Base-by-base conservation (phyloP, 441 rosid species). In the Gossypium schwendimanii region DNA sequence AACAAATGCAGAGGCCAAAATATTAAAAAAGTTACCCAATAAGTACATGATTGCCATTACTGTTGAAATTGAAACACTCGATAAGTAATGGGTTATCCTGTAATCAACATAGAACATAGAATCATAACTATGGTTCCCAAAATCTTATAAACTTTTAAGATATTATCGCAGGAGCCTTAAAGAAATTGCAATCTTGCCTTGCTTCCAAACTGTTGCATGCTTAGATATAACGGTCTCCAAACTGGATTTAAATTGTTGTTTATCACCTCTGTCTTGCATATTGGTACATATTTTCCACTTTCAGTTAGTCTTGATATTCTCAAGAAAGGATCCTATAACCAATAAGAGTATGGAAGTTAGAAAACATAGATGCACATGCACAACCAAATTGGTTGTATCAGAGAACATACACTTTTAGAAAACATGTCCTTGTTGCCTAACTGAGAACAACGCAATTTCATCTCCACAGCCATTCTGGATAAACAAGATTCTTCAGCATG, bases 31-130 rank as follows among this genome's bases (percentile, higher is more conserved):
- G 21, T 61, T 88, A 93, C 97, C 97, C 95, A 21, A 89, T 81
- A 28, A 93, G 82, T 14, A 63, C 73, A 63, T 89, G 98, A 67
- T 80, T 87, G 66, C 98, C 95, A 59, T 20, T 84, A 78, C 82
- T 83, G 72, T 91, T 87, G 82, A 91, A 93, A 82, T 93, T 91
- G 58, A 91, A 87, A 81, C 94, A 88, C 74, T 93, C 95, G 6
- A 93, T 87, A 52, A 88, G 79, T 77, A 93, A 81, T 18, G 98
- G 98, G 59, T 74, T 87, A 2, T 88, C 89, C 98, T 89, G 88
- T 57, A 31, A 62, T 49, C 75, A 73, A 59, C 41, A 63, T 58
- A 12, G 70, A 58, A 76, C 1, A 11, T 23, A 20, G 55, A 39
- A 23, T 45, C 36, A 20, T 36, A 53, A 70, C 21, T 1, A 18